phyloP scores from a whole-genome alignment of 1,284 basidiomycete genomes.

The Grifola frondosa region DNA sequence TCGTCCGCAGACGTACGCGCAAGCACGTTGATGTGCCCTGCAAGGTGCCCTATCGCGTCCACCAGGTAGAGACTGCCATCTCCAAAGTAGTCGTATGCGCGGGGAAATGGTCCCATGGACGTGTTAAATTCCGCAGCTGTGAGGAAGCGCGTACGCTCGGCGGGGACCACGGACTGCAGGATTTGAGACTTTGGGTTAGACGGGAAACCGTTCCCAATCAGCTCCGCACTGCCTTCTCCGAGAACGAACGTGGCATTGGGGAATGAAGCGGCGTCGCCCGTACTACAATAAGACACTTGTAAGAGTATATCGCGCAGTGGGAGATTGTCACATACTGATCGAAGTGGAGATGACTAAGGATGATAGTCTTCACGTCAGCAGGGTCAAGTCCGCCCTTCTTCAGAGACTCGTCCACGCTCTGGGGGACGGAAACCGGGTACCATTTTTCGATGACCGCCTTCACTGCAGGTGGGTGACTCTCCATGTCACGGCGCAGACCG shows the following conservation, averaged over 20 bases:
- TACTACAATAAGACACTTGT: constrained; percentile 7
- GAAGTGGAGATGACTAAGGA: constrained; percentile 50
- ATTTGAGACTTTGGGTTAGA: constrained; percentile 35
- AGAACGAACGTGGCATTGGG: constrained; percentile 45
- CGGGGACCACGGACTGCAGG: constrained; percentile 40
- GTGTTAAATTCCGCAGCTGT: constrained; percentile 30
- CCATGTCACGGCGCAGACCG: constrained; percentile 49
- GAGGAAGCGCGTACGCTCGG: constrained; percentile 41
- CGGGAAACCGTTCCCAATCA: constrained; percentile 42
- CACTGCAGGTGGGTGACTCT: constrained; percentile 25
- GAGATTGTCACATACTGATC: constrained; percentile 32
- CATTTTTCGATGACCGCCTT: constrained; percentile 27
- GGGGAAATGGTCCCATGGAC: constrained; percentile 49
- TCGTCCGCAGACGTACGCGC: constrained; percentile 55
- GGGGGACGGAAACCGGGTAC: constrained; percentile 34
- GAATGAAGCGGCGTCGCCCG: constrained; percentile 47
- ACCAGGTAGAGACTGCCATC: constrained; percentile 59
- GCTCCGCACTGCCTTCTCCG: constrained; percentile 35
- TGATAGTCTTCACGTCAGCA: constrained; percentile 41
- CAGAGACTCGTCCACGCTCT: constrained; percentile 48
- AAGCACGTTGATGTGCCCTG: constrained; percentile 53
- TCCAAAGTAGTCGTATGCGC: constrained; percentile 49
- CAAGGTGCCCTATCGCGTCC: constrained; percentile 52
- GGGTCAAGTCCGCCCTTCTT: constrained; percentile 45
- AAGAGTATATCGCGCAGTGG: too few relatives aligned